A percentile compares a stretch with the other conserved stretches of the same genome.
Evolutionary conservation across 306 rosid genomes (phyloP).

Genomic region (Heteromeles arbutifolia): DNA sequence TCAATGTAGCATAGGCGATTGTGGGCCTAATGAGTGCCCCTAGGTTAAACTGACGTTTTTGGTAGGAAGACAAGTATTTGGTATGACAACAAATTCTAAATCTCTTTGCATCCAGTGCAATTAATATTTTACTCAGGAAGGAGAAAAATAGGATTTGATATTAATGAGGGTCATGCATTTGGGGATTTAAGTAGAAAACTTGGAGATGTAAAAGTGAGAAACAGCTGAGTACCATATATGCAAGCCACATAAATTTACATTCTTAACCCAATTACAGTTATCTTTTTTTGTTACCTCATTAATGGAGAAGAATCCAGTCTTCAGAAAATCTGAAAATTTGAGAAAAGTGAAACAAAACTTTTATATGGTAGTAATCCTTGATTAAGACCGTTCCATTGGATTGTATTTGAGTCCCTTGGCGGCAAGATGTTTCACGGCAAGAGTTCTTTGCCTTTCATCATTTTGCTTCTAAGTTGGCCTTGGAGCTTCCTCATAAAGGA

Average conservation of each 20-base stretch:
- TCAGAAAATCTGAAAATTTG: neutral
- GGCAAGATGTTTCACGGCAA: neutral
- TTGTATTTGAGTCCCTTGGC: neutral
- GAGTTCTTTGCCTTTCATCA: neutral
- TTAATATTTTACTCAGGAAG: neutral
- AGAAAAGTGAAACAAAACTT: neutral
- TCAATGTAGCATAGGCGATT: neutral
- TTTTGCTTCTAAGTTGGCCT: neutral
- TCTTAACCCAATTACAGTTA: neutral
- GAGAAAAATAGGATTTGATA: constrained; percentile 11
- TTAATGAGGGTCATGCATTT: neutral
- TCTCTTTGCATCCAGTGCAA: constrained; percentile 11
- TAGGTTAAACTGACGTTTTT: neutral
- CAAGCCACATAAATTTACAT: neutral
- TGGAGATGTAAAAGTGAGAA: constrained; percentile 5
- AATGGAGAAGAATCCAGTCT: constrained; percentile 11
- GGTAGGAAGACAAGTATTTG: neutral
- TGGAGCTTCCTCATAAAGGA: neutral
- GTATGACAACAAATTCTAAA: constrained; percentile 7
- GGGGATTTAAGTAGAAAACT: constrained; percentile 9
- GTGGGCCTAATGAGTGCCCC: neutral
- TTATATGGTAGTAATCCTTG: neutral
- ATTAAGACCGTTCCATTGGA: constrained; percentile 1
- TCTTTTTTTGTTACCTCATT: neutral
- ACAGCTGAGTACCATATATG: neutral